Conservation (phyloP, 331 rosid species). For the Acacia concinna region DNA sequence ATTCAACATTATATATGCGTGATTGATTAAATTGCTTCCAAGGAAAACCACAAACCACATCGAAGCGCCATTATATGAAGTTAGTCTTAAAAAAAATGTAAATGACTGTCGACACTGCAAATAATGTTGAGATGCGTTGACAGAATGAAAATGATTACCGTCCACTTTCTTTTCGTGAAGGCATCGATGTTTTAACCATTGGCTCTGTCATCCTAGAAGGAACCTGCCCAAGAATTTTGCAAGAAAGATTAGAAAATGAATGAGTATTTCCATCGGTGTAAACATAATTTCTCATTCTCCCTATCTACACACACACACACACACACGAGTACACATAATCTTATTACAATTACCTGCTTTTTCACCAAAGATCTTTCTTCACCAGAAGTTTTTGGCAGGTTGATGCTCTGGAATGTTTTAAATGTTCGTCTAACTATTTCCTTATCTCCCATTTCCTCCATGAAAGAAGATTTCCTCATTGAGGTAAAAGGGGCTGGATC, state of each 20-base stretch:
- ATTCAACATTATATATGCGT: neutral
- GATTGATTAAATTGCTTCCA: neutral
- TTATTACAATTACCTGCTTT: constrained; percentile 47
- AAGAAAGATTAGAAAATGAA: neutral
- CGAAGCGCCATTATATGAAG: neutral
- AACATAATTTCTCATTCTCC: neutral
- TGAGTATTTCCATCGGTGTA: neutral
- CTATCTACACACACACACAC: neutral
- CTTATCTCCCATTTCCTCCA: constrained; percentile 89
- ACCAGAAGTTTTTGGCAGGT: constrained; percentile 43
- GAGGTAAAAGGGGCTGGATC: constrained; percentile 43
- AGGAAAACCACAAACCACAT: neutral
- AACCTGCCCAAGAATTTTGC: constrained; percentile 39
- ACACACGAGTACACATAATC: neutral
- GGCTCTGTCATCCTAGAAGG: constrained; percentile 50
- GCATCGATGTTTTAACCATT: constrained; percentile 41
- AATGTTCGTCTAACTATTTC: constrained; percentile 83
- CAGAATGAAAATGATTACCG: constrained; percentile 37
- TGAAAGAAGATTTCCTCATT: constrained; percentile 57
- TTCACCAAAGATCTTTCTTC: constrained; percentile 49
- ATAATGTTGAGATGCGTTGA: neutral
- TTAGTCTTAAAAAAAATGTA: neutral
- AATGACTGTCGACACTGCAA: neutral
- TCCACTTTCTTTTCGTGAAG: constrained; percentile 50
- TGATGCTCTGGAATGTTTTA: constrained; percentile 71